Conservation (phyloP, 2,329 filamentous ascomycete species). For the Pseudogymnoascus sp. region DNA sequence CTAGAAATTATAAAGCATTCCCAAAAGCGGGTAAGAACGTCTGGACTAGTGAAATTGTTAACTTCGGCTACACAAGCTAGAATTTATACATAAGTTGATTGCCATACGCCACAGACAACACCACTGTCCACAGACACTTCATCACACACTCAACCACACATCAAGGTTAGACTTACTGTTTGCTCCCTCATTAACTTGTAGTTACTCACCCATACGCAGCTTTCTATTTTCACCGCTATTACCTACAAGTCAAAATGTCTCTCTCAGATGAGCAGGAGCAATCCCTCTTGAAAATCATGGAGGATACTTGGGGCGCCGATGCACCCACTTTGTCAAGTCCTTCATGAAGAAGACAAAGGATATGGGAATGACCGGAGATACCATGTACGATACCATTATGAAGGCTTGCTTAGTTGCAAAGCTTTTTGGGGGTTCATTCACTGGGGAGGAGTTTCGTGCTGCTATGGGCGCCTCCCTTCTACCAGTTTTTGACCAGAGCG, state of each 20-base stretch:
- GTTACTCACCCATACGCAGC: background rate
- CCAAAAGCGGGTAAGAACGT: background rate
- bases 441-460: too few species aligned
- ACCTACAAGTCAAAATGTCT: background rate
- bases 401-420: too few species aligned
- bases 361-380: too few species aligned
- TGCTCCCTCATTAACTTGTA: background rate
- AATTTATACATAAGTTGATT: background rate
- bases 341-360: too few species aligned
- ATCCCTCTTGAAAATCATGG: background rate
- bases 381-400: too few species aligned
- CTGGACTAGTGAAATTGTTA: background rate
- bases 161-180: background rate
- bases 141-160: background rate
- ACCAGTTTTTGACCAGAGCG: too few species aligned
- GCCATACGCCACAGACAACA: background rate
- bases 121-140: background rate
- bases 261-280: background rate
- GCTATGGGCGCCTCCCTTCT: too few species aligned
- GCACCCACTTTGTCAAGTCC: too few species aligned
- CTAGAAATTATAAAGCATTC: background rate
- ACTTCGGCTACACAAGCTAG: background rate
- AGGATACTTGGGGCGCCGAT: too few species aligned
- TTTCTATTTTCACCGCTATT: background rate
- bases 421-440: too few species aligned